Conservation (phyloP, 2,329 filamentous ascomycete genomes). For the Alternaria ventricosa region DNA sequence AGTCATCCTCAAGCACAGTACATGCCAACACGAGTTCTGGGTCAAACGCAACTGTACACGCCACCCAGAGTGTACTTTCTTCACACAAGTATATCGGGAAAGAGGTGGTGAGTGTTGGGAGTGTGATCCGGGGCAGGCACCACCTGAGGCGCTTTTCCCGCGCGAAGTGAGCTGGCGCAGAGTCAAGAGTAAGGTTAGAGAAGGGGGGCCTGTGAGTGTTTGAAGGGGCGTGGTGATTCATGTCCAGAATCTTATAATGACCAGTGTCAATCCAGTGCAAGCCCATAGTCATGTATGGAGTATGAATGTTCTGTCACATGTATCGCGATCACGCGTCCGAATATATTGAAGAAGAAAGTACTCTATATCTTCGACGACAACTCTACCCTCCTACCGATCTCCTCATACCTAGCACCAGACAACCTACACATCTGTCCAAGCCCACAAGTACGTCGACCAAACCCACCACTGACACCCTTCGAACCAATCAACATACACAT, state of each 20-base stretch:
- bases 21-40: conserved; percentile 28
- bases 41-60: conserved; percentile 26
- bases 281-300: not conserved
- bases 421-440: not conserved
- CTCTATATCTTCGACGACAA: not conserved
- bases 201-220: conserved; percentile 3
- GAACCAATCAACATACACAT: not conserved
- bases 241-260: not conserved
- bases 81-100: conserved; percentile 25
- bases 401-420: not conserved
- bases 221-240: not conserved
- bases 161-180: conserved; percentile 25
- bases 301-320: not conserved
- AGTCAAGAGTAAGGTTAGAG: conserved; percentile 9
- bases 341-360: not conserved
- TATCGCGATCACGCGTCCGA: not conserved
- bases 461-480: not conserved
- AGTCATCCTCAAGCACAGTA: conserved; percentile 27
- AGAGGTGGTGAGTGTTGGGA: conserved; percentile 33
- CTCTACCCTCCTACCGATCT: not conserved
- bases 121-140: conserved; percentile 29
- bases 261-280: not conserved
- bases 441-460: not conserved
- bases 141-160: conserved; percentile 28
- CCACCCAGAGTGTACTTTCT: conserved; percentile 16